Base-by-base conservation (phyloP, 2,329 filamentous ascomycete genomes). In the Apiospora sp. region DNA sequence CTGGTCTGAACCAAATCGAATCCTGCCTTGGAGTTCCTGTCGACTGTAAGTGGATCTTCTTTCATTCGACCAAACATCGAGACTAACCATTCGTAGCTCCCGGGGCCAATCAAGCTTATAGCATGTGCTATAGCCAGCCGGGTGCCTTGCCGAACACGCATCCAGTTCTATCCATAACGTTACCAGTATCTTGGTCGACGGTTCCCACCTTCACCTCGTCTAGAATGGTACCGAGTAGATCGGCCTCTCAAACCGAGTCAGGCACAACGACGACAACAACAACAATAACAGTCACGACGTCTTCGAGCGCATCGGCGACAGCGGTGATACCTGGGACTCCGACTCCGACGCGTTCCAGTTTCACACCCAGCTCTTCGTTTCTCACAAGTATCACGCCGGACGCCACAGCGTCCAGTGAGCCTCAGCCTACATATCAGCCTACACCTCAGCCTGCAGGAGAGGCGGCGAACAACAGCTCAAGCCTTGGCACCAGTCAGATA, bases 121-220 rank as follows among this genome's bases (percentile, higher is more conserved):
- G 81, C 30, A 90, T 94, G 83, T 94, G 92, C 77, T 79, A 81
- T 51, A 84, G 83, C 5, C 80, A 89, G 72, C 77, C 81, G 3
- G 82, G 81, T 69, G 89, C 90, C 7, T 82, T 88, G 43, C 81
- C 84, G n/a, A 88, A 88, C 71, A 92, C 90, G 7, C 89, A 91
- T 78, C 79, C 82, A 27, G 87, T 87, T 30, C 86, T 92, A 69
- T 88, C 88, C 41, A 90, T 89, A 30, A 91, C 90, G 0, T 77
- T 91, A 37, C 79, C 81, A 19, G 79, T 79, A n/a, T 79, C 83
- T 19, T 81, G 68, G 58, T 64, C 58, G 10, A 64, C 58, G 22
- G 58, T 64, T 14, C 19, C 58, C 22, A n/a, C 58, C 4, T 10
- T 64, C 19, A 24, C 58, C 13, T 64, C 58, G 58, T 64, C 58